Evolutionary conservation across 768 basidiomycete genomes (phyloP).

Genomic region (Lactarius deliciosus): DNA sequence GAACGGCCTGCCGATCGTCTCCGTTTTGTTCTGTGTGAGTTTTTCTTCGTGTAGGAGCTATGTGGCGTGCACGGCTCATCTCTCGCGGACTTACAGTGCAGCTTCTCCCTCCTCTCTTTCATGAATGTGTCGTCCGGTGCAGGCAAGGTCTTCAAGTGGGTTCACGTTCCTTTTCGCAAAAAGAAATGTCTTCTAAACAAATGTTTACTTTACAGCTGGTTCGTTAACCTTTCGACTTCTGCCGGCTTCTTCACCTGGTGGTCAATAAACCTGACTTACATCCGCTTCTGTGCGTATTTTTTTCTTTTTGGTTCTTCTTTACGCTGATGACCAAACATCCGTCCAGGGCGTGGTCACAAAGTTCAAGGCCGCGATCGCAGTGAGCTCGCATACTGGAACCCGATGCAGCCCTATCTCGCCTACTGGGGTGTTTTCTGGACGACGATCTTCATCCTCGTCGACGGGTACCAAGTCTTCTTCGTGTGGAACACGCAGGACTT

Average conservation of each 20-base stretch:
- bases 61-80: background rate
- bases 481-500: conserved; percentile 55
- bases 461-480: conserved; percentile 62
- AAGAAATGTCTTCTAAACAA: background rate
- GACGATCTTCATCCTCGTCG: conserved; percentile 56
- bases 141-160: conserved; percentile 55
- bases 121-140: conserved; percentile 62
- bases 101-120: conserved; percentile 54
- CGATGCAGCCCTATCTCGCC: conserved; percentile 63
- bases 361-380: conserved; percentile 63
- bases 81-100: conserved; percentile 33
- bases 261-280: conserved; percentile 67
- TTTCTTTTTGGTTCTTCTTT: background rate
- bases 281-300: conserved; percentile 58
- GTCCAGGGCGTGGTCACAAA: conserved; percentile 56
- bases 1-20: conserved; percentile 49
- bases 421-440: conserved; percentile 73
- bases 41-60: conserved; percentile 1
- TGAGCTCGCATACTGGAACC: conserved; percentile 60
- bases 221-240: conserved; percentile 65
- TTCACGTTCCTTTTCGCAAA: conserved; percentile 15
- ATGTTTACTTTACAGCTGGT: conserved; percentile 48
- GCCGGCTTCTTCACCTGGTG: conserved; percentile 71
- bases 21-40: conserved; percentile 37
- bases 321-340: background rate